Evolutionary conservation across 108 stramenopile species (phyloP).

Genomic region (Aurantiochytrium sp.): DNA sequence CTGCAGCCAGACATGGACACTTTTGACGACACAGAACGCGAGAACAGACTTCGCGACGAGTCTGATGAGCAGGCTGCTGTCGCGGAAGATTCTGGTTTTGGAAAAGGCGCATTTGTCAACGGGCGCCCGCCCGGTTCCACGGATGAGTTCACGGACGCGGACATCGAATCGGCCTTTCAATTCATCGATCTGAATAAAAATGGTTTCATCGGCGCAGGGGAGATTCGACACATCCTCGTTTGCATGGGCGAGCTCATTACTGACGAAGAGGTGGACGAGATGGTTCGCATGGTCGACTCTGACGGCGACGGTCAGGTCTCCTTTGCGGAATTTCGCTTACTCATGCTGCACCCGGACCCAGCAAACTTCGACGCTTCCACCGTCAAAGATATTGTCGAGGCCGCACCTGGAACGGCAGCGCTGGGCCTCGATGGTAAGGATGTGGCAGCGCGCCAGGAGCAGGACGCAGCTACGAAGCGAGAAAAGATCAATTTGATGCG

Average conservation of each 20-base stretch:
- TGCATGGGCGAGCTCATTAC: slow-evolving; percentile 80
- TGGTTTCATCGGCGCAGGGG: slow-evolving; percentile 61
- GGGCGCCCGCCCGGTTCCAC: neutral
- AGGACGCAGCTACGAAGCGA: neutral
- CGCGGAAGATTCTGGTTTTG: neutral
- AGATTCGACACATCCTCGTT: slow-evolving; percentile 64
- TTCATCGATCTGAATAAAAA: slow-evolving; percentile 69
- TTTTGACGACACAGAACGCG: slow-evolving; percentile 49
- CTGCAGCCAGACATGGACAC: slow-evolving; percentile 49
- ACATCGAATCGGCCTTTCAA: slow-evolving; percentile 61
- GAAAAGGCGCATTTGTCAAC: neutral
- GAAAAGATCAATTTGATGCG: neutral
- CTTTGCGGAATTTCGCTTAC: slow-evolving; percentile 57
- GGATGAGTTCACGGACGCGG: slow-evolving; percentile 58
- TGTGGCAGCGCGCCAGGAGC: neutral
- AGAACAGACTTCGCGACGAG: neutral
- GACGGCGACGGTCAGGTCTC: slow-evolving; percentile 74
- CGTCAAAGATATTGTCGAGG: neutral
- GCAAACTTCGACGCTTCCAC: slow-evolving; percentile 34
- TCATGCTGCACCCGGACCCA: slow-evolving; percentile 64
- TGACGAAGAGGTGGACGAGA: slow-evolving; percentile 41
- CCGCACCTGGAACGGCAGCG: no score
- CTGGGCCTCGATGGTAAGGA: slow-evolving; percentile 5
- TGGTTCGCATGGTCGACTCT: slow-evolving; percentile 67
- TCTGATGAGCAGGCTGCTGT: neutral